Conservation (phyloP, 495 filamentous ascomycete species). For the Trichoderma virens region DNA sequence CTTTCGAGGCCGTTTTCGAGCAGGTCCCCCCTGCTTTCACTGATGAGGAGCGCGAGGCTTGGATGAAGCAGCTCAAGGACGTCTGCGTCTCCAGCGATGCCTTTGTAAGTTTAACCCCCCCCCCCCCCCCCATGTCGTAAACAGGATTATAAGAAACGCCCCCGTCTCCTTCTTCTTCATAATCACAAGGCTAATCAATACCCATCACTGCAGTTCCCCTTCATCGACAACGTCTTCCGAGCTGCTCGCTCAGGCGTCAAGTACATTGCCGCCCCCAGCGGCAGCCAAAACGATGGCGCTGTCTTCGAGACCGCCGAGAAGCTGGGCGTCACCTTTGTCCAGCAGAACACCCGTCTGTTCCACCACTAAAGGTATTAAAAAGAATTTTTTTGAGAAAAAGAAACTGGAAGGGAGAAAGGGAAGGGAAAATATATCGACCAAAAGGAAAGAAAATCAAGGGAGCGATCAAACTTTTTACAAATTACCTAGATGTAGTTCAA, state of each 20-base stretch:
- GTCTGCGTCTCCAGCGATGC: constrained; percentile 89
- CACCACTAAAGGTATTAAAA: constrained; percentile 54
- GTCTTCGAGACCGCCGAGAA: constrained; percentile 92
- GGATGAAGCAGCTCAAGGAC: constrained; percentile 70
- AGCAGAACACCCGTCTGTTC: constrained; percentile 82
- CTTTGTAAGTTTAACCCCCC: constrained; percentile 58
- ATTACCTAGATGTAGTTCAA: background rate
- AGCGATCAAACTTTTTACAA: background rate
- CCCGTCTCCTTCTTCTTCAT: background rate
- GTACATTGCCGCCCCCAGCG: constrained; percentile 87
- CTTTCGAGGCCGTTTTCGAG: constrained; percentile 85
- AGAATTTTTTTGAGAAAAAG: background rate
- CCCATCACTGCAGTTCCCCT: constrained; percentile 65
- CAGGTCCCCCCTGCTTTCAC: constrained; percentile 82
- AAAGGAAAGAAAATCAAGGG: background rate
- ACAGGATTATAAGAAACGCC: too few species aligned
- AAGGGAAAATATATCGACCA: background rate
- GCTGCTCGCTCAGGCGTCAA: constrained; percentile 82
- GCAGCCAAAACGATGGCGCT: constrained; percentile 84
- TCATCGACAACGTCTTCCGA: constrained; percentile 94
- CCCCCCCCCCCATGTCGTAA: background rate
- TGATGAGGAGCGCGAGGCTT: constrained; percentile 71
- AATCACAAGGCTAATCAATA: constrained; percentile 6
- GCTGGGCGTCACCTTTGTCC: constrained; percentile 82
- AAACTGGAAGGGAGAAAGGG: background rate